Conservation (phyloP, 495 filamentous ascomycete species). For the Penicillium goetzii region DNA sequence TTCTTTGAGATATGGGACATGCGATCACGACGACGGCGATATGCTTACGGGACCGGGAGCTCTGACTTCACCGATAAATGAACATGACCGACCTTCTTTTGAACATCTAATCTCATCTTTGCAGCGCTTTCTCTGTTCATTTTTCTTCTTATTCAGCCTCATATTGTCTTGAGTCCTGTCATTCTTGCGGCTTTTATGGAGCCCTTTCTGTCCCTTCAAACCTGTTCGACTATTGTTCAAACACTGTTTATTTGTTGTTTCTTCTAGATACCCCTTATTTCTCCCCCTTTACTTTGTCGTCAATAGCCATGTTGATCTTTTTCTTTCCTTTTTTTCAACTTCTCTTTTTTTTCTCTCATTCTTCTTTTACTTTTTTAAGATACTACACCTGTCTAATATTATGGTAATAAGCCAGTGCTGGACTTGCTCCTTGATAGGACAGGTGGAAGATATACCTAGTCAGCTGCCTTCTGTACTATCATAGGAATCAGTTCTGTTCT, state of each 20-base stretch:
- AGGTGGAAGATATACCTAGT: neutral
- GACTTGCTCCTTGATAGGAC: neutral
- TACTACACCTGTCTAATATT: constrained; percentile 3
- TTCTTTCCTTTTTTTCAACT: constrained; percentile 1
- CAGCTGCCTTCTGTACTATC: too few relatives aligned
- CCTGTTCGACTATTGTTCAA: constrained; percentile 6
- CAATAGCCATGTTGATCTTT: constrained; percentile 9
- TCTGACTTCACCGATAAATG: constrained; percentile 7
- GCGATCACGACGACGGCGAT: constrained; percentile 32
- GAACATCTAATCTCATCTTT: constrained; percentile 5
- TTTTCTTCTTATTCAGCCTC: constrained; percentile 8
- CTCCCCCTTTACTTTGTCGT: constrained; percentile 8
- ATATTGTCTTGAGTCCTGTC: neutral
- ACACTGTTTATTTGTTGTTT: constrained; percentile 4
- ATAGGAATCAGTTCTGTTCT: too few relatives aligned
- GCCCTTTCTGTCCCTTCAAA: constrained; percentile 9
- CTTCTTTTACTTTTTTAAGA: neutral
- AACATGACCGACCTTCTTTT: constrained; percentile 15
- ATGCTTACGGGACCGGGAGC: constrained; percentile 22
- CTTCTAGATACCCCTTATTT: constrained; percentile 25
- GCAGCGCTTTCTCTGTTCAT: constrained; percentile 11
- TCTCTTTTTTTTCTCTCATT: constrained; percentile 4
- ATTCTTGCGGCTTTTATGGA: neutral
- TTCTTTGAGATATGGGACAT: constrained; percentile 26
- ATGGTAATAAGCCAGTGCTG: constrained; percentile 6